A percentile compares a stretch with the other conserved stretches of the same genome.
Evolutionary conservation across 441 rosid genomes (phyloP).

Genomic region (Rhodomyrtus psidioides): DNA sequence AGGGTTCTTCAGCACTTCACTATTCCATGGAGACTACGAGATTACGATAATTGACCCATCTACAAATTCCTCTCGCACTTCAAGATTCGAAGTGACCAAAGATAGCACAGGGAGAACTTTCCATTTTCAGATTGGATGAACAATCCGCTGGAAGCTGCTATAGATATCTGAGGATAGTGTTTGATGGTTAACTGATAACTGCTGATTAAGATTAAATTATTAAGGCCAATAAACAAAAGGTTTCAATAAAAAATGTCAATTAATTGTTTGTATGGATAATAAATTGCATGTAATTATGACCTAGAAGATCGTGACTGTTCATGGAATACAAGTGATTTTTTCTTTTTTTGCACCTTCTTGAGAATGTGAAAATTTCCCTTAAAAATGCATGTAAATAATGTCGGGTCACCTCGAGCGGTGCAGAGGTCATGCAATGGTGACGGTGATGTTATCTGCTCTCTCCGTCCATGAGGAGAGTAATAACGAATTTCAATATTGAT

Average conservation of each 20-base stretch:
- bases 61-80: not conserved
- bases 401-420: fast-evolving
- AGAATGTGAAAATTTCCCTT: not conserved
- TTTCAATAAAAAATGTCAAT: not conserved
- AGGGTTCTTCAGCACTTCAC: conserved; percentile 24
- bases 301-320: not conserved
- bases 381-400: not conserved
- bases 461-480: too few relatives aligned
- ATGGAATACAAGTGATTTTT: not conserved
- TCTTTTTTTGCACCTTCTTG: not conserved
- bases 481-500: too few relatives aligned
- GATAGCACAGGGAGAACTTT: not conserved
- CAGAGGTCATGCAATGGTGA: fast-evolving
- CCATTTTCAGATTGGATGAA: not conserved
- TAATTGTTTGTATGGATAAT: not conserved
- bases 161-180: not conserved
- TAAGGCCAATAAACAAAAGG: not conserved
- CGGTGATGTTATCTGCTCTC: too few relatives aligned
- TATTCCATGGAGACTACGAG: conserved; percentile 52
- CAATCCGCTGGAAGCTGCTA: not conserved
- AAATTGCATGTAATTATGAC: not conserved
- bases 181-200: not conserved
- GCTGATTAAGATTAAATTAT: not conserved
- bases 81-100: not conserved
- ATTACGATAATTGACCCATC: conserved; percentile 29